Evolutionary conservation across 164 flowering plant genomes (phyloP).

Genomic region (Vitis vinifera): ASM3070453v1 NC_081822.1:18132001-18132500

Average conservation of each 20-base stretch:
- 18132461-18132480: too few relatives aligned
- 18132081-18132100: constrained; percentile 71
- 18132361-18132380: constrained; percentile 85
- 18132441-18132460: too few relatives aligned
- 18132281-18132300: constrained; percentile 64
- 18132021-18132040: constrained; percentile 57
- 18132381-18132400: constrained; percentile 86
- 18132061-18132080: constrained; percentile 62
- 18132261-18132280: constrained; percentile 73
- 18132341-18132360: constrained; percentile 67
- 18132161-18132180: constrained; percentile 80
- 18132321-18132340: constrained; percentile 73
- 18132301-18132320: constrained; percentile 79
- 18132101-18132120: constrained; percentile 64
- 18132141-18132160: constrained; percentile 79
- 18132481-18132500: too few relatives aligned
- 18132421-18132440: too few relatives aligned
- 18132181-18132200: constrained; percentile 86
- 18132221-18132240: constrained; percentile 55
- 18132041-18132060: constrained; percentile 59
- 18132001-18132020: constrained; percentile 36
- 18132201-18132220: constrained; percentile 82
- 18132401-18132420: constrained; percentile 17
- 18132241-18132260: constrained; percentile 71
- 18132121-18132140: constrained; percentile 85